Percentiles rank a stretch among this genome's conserved stretches.
Evolutionary conservation across 2,329 filamentous ascomycete species (phyloP).

Genomic region (Ophiocordyceps camponoti-leonardi): DNA sequence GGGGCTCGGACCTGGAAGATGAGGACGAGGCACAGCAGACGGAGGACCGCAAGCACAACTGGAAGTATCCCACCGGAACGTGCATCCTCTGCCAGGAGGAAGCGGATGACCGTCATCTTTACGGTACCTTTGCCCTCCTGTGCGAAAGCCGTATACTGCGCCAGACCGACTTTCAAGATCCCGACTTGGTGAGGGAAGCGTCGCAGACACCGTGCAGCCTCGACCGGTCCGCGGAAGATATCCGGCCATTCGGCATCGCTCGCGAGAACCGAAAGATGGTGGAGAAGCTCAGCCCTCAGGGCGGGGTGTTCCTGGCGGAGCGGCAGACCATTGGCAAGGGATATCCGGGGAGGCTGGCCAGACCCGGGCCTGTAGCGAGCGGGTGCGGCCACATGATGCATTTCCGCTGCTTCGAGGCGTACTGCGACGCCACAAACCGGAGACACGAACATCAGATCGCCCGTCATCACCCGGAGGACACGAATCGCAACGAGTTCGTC

Average conservation of each 20-base stretch:
- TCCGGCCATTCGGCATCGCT: slow-evolving; percentile 81
- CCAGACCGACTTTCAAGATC: slow-evolving; percentile 68
- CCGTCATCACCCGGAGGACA: slow-evolving; percentile 75
- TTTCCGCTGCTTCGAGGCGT: slow-evolving; percentile 85
- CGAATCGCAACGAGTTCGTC: slow-evolving; percentile 72
- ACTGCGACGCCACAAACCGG: slow-evolving; percentile 66
- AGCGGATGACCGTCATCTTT: slow-evolving; percentile 72
- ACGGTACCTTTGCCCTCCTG: slow-evolving; percentile 84
- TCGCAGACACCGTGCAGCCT: slow-evolving; percentile 62
- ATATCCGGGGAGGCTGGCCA: slow-evolving; percentile 52
- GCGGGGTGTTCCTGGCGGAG: slow-evolving; percentile 54
- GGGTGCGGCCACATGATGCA: slow-evolving; percentile 99
- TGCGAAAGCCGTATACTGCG: slow-evolving; percentile 74
- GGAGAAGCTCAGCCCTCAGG: slow-evolving; percentile 56
- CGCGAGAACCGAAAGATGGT: slow-evolving; percentile 69
- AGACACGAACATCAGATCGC: slow-evolving; percentile 88
- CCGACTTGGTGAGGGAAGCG: slow-evolving; percentile 72
- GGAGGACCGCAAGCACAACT: slow-evolving; percentile 46
- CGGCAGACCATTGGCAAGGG: slow-evolving; percentile 78
- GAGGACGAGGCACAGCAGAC: slow-evolving; percentile 41
- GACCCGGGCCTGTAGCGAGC: slow-evolving; percentile 64
- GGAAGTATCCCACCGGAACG: slow-evolving; percentile 83
- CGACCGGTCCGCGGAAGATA: slow-evolving; percentile 65
- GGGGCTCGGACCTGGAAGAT: slow-evolving; percentile 65
- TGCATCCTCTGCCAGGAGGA: slow-evolving; percentile 97